Percentiles rank a stretch among this genome's conserved stretches.
These are phyloP conservation scores for Magnusiomyces sp. DNA, from an alignment of 1,139 yeast genomes.

Conservation along the genomic window DNA sequence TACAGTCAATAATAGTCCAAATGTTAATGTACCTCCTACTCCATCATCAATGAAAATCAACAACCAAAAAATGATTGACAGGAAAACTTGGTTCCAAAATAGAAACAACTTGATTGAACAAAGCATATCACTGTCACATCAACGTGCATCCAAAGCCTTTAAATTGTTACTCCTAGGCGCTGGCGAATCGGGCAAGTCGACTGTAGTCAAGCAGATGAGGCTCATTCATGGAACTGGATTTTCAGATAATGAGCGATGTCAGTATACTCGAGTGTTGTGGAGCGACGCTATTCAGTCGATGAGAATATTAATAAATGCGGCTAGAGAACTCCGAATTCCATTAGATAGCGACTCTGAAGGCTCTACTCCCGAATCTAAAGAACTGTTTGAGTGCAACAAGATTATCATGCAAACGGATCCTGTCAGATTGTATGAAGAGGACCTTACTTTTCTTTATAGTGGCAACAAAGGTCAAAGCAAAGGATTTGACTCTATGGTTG, in stretches of 20 bases:
- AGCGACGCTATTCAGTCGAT: conserved; percentile 84
- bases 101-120: no score
- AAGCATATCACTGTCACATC: no score
- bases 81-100: no score
- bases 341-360: conserved; percentile 19
- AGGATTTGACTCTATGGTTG: background rate
- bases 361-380: background rate
- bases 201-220: conserved; percentile 89
- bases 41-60: no score
- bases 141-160: no score
- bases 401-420: conserved; percentile 12
- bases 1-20: no score
- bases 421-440: conserved; percentile 12
- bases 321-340: conserved; percentile 19
- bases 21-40: no score
- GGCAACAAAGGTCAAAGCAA: background rate
- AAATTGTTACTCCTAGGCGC: conserved; percentile 77
- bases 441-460: conserved; percentile 5
- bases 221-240: conserved; percentile 83
- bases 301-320: conserved; percentile 59
- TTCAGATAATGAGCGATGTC: conserved; percentile 65
- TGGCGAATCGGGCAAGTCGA: conserved; percentile 94
- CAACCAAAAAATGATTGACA: no score
- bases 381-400: conserved; percentile 7
- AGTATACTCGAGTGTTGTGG: conserved; percentile 90